These are phyloP conservation scores for Thalassiosira hispida DNA, from an alignment of 352 stramenopile species.

Conservation along the genomic window DNA sequence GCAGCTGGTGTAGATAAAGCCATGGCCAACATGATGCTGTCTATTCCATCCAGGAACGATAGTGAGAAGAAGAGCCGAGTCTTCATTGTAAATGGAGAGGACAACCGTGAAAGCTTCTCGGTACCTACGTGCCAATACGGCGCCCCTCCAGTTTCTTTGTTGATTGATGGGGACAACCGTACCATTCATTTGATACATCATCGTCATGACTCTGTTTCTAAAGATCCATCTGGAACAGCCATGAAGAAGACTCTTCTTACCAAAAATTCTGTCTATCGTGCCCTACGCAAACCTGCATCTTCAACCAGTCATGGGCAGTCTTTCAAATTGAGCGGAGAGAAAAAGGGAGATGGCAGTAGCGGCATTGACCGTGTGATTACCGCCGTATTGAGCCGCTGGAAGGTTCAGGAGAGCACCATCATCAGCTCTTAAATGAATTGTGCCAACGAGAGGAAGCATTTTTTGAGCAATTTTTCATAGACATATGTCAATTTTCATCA, in stretches of 20 bases:
- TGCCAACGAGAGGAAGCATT: too few relatives aligned
- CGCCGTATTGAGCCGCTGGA: conserved; percentile 51
- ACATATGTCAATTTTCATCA: too few relatives aligned
- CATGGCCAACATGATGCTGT: background rate
- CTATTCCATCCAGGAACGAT: background rate
- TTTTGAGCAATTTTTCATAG: too few relatives aligned
- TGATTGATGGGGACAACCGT: conserved; percentile 43
- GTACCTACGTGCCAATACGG: conserved; percentile 57
- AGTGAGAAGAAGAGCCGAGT: background rate
- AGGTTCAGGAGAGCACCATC: conserved; percentile 2
- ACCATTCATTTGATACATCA: conserved; percentile 34
- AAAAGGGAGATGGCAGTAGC: background rate
- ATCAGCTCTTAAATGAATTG: background rate
- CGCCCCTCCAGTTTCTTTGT: conserved; percentile 28
- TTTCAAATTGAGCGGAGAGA: background rate
- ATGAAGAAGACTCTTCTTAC: background rate
- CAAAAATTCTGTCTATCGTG: conserved; percentile 23
- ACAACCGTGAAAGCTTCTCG: conserved; percentile 48
- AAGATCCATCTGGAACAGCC: background rate
- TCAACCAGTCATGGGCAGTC: conserved; percentile 2
- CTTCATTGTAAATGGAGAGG: conserved; percentile 57
- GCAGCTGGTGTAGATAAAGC: background rate
- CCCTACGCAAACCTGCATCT: conserved; percentile 24
- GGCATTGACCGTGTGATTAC: conserved; percentile 47
- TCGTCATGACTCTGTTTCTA: background rate